Base-by-base conservation (phyloP, 306 rosid genomes). In the Pueraria montana region DNA sequence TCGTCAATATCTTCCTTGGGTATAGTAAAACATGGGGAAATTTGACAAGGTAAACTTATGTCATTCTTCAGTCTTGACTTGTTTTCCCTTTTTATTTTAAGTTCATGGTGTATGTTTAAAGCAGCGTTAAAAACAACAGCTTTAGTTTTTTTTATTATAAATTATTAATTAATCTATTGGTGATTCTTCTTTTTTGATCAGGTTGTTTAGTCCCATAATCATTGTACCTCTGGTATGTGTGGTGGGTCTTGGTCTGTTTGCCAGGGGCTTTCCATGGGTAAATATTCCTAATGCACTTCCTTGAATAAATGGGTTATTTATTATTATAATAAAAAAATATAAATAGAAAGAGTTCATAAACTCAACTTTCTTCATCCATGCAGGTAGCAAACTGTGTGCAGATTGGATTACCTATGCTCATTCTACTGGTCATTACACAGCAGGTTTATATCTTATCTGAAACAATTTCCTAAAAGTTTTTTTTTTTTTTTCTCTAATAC, bases 241-340 rank as follows among this genome's bases (percentile, higher is more conserved):
- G 79, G 94, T 87, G 11, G 98, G 99, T 83, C 99, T 95, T 75
- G 98, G 99, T 72, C 90, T 79, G 23, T 95, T 92, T 53, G 38
- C 84, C 7, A 84, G 98, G 87, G 99, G 99, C 71, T 96, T 96
- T 83, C 99, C 98, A 3, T 71, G 79, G 91, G 99, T 96, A 93
- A 80, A 70, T 72, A 83, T 86, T 69, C 67, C 71, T 5, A 50
- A 10, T 34, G 32, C 46, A 69, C 71, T 73, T 72, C 50, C 5
- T 59, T 74, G 24, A 77, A 67, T 42, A 21, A 53, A 83, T 68
- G 4, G 62, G 42, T 78, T 81, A 34, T 24, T 67, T 34, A 50
- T 59, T 45, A 26, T 71, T 12, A 50, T 34, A 49, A 38, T 38
- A 38, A 38, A 30, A 48, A 24, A 68, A 49, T 30, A 23, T 18